phyloP scores from a whole-genome alignment of 768 basidiomycete genomes.

The Boletus vinaceobasis region DNA sequence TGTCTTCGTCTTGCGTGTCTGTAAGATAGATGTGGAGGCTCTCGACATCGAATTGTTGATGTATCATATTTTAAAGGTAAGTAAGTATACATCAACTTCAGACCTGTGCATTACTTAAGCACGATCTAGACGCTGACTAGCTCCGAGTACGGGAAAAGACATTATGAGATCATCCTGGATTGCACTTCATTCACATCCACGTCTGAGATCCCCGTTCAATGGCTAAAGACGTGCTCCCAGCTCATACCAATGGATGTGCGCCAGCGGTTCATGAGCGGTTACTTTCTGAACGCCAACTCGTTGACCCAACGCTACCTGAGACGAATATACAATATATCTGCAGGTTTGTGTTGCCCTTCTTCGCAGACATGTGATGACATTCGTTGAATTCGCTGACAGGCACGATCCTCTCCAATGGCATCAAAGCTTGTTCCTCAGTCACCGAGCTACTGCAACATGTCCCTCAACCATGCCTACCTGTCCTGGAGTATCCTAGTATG shows the following conservation, averaged over 20 bases:
- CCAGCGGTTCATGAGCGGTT: conserved; percentile 53
- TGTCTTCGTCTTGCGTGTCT: conserved; percentile 62
- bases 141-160: conserved; percentile 43
- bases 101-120: not conserved
- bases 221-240: conserved; percentile 76
- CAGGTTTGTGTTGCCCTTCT: conserved; percentile 33
- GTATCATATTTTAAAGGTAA: conserved; percentile 73
- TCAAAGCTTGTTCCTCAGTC: conserved; percentile 63
- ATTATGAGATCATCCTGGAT: conserved; percentile 75
- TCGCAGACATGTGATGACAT: not conserved
- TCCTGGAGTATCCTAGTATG: conserved; percentile 57
- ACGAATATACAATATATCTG: conserved; percentile 68
- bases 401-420: conserved; percentile 46
- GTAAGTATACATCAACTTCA: conserved; percentile 15
- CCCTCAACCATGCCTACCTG: conserved; percentile 43
- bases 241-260: conserved; percentile 70
- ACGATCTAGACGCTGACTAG: conserved; percentile 49
- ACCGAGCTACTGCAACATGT: conserved; percentile 56
- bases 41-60: conserved; percentile 76
- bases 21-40: conserved; percentile 73
- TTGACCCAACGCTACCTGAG: conserved; percentile 71
- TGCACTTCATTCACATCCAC: conserved; percentile 73
- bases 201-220: conserved; percentile 78
- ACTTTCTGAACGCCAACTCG: conserved; percentile 72
- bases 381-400: conserved; percentile 33